Conservation (phyloP, 2,329 filamentous ascomycete genomes). For the Hymenoscyphus salicellus region DNA sequence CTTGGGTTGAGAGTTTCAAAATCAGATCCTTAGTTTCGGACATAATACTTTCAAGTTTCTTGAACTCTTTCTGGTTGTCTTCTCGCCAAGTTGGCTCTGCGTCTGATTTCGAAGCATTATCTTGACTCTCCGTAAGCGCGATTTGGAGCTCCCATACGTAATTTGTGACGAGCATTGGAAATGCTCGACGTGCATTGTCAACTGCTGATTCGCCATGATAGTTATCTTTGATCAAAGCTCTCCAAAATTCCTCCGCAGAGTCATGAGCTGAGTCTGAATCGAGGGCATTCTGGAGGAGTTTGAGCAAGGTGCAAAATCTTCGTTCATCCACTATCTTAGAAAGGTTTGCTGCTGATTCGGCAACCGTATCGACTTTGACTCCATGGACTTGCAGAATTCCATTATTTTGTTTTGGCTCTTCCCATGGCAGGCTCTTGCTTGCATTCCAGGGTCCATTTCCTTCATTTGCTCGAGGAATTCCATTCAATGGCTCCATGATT, state of each 20-base stretch:
- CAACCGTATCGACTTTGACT: not conserved
- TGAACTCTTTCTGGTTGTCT: not conserved
- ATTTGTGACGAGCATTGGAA: constrained; percentile 6
- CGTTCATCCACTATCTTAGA: constrained; percentile 5
- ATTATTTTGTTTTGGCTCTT: not conserved
- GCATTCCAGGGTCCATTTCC: constrained; percentile 16
- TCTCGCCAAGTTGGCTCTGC: not conserved
- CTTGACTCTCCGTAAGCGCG: not conserved
- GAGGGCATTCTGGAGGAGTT: not conserved
- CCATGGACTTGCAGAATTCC: constrained; percentile 1
- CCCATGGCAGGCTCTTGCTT: constrained; percentile 5
- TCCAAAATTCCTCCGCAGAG: constrained; percentile 18
- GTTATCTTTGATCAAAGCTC: constrained; percentile 17
- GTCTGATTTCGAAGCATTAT: not conserved
- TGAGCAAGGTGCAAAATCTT: constrained; percentile 1
- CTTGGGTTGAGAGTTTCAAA: not conserved
- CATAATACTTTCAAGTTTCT: not conserved
- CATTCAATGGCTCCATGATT: constrained; percentile 11
- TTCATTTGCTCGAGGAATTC: constrained; percentile 15
- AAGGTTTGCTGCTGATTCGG: constrained; percentile 7
- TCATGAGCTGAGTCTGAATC: not conserved
- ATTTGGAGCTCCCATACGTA: constrained; percentile 2
- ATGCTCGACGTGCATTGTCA: not conserved
- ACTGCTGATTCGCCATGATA: constrained; percentile 10
- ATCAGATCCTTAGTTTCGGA: not conserved